Evolutionary conservation across 768 basidiomycete genomes (phyloP).

Genomic region (Ramaria sp.): DNA sequence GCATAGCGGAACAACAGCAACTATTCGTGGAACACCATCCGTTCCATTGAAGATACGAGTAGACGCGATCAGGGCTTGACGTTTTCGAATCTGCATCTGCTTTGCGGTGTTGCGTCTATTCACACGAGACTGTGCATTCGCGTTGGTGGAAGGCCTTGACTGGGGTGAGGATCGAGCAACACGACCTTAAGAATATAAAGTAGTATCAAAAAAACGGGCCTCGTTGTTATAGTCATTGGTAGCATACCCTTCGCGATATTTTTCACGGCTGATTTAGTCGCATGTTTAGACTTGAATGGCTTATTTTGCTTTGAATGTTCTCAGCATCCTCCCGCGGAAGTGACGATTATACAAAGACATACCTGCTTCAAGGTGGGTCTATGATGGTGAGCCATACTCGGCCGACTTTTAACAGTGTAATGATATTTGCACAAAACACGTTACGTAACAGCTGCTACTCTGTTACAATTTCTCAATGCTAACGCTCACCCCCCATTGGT

Average conservation of each 20-base stretch:
- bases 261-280: constrained; percentile 75
- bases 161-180: constrained; percentile 47
- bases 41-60: constrained; percentile 71
- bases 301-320: constrained; percentile 64
- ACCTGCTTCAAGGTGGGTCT: constrained; percentile 82
- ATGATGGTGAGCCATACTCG: constrained; percentile 48
- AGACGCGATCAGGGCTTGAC: constrained; percentile 53
- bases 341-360: constrained; percentile 14
- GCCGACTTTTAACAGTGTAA: no score
- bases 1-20: constrained; percentile 79
- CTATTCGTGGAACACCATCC: constrained; percentile 74
- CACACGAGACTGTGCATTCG: constrained; percentile 55
- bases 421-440: no score
- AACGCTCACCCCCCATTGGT: no score
- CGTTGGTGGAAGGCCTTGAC: constrained; percentile 34
- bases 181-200: constrained; percentile 34
- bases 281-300: constrained; percentile 83
- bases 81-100: constrained; percentile 68
- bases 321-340: not conserved
- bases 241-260: constrained; percentile 70
- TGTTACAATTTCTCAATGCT: no score
- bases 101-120: constrained; percentile 82
- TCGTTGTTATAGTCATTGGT: not conserved
- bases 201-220: not conserved
- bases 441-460: no score